phyloP scores from a whole-genome alignment of 176 grass and related monocot genomes.

The Canna indica region DNA sequence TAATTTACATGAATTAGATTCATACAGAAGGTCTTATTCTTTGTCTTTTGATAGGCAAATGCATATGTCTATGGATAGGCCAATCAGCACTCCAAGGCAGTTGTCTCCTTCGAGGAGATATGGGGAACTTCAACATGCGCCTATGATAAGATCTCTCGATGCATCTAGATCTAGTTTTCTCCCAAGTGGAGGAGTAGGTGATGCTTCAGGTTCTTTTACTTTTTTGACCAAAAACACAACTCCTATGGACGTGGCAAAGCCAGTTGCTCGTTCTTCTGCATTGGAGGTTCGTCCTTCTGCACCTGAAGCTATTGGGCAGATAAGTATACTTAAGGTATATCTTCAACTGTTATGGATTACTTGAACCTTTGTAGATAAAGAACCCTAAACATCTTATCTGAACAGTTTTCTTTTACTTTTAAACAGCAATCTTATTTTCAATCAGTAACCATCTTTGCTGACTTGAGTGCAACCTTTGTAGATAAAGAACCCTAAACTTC shows the following conservation, averaged over 20 bases:
- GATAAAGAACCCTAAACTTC: too few species aligned
- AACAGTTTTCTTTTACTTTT: not conserved
- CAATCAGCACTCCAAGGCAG: conserved; percentile 23
- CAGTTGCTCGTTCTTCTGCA: conserved; percentile 28
- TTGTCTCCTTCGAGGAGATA: conserved; percentile 43
- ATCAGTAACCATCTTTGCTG: not conserved
- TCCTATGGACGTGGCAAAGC: conserved; percentile 26
- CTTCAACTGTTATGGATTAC: not conserved
- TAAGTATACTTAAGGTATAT: conserved; percentile 29
- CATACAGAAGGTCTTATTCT: conserved; percentile 37
- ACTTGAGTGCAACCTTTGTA: too few species aligned
- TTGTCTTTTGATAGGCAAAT: conserved; percentile 31
- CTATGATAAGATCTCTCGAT: conserved; percentile 26
- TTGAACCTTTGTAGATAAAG: not conserved
- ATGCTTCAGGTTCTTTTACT: conserved; percentile 33
- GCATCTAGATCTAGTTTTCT: conserved; percentile 30
- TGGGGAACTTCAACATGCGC: conserved; percentile 24
- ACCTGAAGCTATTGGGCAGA: conserved; percentile 14
- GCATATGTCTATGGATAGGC: conserved; percentile 37
- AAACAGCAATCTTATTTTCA: not conserved
- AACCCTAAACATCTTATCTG: not conserved
- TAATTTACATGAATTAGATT: conserved; percentile 33
- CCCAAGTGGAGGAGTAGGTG: conserved; percentile 35
- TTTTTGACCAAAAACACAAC: conserved; percentile 28
- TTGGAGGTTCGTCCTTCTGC: too few species aligned